Percentiles rank a stretch among this genome's conserved stretches.
phyloP scores from a whole-genome alignment of 768 basidiomycete species.

The Tricholoma flavovirens region DNA sequence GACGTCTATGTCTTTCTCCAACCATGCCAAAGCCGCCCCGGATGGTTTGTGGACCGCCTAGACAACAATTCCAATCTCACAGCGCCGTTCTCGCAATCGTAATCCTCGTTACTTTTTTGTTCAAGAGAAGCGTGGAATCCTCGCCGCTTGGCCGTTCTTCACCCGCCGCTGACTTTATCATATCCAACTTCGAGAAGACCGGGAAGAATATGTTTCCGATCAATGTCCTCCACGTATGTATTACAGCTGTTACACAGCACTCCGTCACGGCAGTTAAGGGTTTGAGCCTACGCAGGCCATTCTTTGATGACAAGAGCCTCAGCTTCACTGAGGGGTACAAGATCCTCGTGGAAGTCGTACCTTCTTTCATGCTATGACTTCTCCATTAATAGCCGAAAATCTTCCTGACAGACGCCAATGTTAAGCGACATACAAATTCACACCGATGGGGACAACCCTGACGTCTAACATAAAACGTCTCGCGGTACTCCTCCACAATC shows the following conservation, averaged over 20 bases:
- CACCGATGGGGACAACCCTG: conserved; percentile 11
- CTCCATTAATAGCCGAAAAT: background rate
- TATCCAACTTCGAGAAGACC: background rate
- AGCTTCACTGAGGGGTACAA: background rate
- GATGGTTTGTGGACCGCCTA: background rate
- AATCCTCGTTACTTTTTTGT: background rate
- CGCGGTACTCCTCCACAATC: conserved; percentile 8
- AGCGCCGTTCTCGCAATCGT: background rate
- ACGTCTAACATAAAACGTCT: conserved; percentile 19
- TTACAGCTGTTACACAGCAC: background rate
- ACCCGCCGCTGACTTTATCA: background rate
- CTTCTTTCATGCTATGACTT: background rate
- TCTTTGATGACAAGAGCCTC: background rate
- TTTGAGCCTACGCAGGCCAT: background rate
- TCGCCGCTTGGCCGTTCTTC: background rate
- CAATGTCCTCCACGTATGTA: background rate
- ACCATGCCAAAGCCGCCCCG: background rate
- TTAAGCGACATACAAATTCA: conserved; percentile 19
- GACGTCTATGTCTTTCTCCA: background rate
- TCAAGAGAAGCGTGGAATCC: background rate
- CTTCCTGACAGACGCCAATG: conserved; percentile 11
- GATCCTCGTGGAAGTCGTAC: background rate
- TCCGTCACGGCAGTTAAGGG: background rate
- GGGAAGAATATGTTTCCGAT: background rate
- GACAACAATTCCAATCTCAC: background rate